phyloP scores from a whole-genome alignment of 129 eudicot genomes.

The Helichrysum umbraculigerum region DNA sequence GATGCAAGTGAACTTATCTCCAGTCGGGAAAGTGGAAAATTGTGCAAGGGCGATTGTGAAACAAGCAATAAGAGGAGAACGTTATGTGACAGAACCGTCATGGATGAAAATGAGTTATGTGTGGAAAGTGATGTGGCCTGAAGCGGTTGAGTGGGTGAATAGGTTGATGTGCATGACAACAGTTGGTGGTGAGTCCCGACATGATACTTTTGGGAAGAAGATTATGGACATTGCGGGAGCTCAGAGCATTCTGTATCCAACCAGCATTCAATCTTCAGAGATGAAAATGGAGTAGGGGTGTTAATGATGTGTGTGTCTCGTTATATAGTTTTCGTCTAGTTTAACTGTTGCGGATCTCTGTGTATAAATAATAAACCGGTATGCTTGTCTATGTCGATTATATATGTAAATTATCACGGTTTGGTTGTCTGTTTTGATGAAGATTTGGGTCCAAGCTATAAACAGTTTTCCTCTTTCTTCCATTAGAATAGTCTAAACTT shows the following conservation, averaged over 20 bases:
- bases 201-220: constrained; percentile 37
- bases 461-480: no score
- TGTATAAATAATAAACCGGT: constrained; percentile 21
- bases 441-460: background rate
- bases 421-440: background rate
- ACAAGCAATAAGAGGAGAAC: constrained; percentile 52
- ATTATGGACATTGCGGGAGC: constrained; percentile 34
- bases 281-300: constrained; percentile 32
- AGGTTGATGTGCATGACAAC: constrained; percentile 34
- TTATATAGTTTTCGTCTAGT: background rate
- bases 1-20: constrained; percentile 38
- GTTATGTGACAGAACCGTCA: constrained; percentile 60
- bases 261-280: constrained; percentile 28
- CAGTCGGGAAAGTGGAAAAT: constrained; percentile 31
- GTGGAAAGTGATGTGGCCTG: constrained; percentile 64
- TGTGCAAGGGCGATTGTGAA: constrained; percentile 60
- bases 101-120: constrained; percentile 56
- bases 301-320: background rate
- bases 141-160: constrained; percentile 52
- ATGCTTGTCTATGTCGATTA: constrained; percentile 2
- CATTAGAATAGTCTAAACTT: no score
- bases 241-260: constrained; percentile 31
- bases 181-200: constrained; percentile 25
- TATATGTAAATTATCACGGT: background rate
- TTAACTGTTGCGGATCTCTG: background rate